Conservation (phyloP, 2,329 filamentous ascomycete genomes). For the Trichocomaceae sp. region DNA sequence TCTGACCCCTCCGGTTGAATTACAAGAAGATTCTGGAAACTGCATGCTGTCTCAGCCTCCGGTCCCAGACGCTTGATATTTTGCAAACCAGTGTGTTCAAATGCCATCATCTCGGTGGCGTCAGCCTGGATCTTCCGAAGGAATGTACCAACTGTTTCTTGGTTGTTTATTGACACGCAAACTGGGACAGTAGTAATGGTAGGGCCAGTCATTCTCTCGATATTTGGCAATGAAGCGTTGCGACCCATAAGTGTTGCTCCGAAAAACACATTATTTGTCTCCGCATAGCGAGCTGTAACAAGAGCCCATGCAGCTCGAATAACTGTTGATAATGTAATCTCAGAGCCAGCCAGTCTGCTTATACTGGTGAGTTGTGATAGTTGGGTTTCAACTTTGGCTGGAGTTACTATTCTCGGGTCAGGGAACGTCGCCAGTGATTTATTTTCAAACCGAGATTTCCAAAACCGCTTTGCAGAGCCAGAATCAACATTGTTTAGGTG, state of each 20-base stretch:
- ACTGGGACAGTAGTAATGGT: conserved; percentile 34
- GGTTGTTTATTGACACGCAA: conserved; percentile 24
- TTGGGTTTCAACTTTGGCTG: neutral
- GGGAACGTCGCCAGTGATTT: conserved; percentile 10
- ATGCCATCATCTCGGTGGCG: conserved; percentile 48
- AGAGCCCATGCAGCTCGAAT: conserved; percentile 34
- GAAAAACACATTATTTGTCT: conserved; percentile 33
- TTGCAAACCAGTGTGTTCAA: conserved; percentile 50
- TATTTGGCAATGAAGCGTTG: conserved; percentile 30
- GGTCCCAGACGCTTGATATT: conserved; percentile 47
- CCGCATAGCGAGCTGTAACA: conserved; percentile 27
- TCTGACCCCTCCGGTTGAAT: conserved; percentile 30
- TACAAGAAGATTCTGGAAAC: conserved; percentile 41
- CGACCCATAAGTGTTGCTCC: conserved; percentile 36
- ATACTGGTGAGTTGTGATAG: neutral
- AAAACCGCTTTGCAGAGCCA: conserved; percentile 9
- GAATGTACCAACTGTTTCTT: conserved; percentile 38
- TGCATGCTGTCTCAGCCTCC: conserved; percentile 29
- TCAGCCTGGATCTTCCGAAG: conserved; percentile 49
- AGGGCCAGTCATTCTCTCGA: conserved; percentile 34
- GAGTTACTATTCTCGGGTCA: neutral
- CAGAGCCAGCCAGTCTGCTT: neutral
- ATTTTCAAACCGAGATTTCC: conserved; percentile 12
- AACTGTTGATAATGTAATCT: conserved; percentile 22
- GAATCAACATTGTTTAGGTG: conserved; percentile 15